phyloP scores from a whole-genome alignment of 441 rosid genomes.

The Populus tomentosa region DNA sequence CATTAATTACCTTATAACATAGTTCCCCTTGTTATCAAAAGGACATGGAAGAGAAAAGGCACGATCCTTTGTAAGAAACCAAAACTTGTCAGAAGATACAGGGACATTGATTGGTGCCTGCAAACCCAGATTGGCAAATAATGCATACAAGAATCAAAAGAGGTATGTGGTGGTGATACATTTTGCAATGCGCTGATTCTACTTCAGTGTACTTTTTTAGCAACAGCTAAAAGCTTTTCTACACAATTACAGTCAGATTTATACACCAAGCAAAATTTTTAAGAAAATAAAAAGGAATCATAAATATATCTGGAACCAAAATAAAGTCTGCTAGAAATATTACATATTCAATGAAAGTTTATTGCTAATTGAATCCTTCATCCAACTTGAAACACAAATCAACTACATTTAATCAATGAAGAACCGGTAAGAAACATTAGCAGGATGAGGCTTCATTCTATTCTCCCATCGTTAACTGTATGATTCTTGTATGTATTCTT shows the following conservation, averaged over 20 bases:
- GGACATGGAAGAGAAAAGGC: constrained; percentile 88
- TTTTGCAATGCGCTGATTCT: not conserved
- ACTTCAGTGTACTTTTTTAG: not conserved
- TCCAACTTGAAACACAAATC: not conserved
- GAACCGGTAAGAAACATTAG: not conserved
- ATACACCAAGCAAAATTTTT: not conserved
- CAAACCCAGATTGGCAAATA: constrained; percentile 23
- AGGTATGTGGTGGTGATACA: not conserved
- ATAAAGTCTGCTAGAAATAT: not conserved
- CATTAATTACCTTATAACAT: constrained; percentile 68
- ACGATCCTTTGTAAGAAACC: constrained; percentile 69
- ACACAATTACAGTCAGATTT: not conserved
- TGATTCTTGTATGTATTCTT: not conserved
- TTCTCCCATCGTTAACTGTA: not conserved
- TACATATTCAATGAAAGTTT: not conserved
- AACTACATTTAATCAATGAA: not conserved
- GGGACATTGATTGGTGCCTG: constrained; percentile 81
- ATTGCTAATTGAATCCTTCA: not conserved
- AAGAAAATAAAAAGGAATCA: not conserved
- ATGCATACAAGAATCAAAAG: constrained; percentile 5
- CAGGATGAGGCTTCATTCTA: not conserved
- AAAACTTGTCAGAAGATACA: constrained; percentile 86
- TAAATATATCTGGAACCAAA: not conserved
- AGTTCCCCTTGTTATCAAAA: constrained; percentile 84
- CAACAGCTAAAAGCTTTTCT: not conserved